Evolutionary conservation across 2,329 filamentous ascomycete genomes (phyloP), one percentile per base, ranked within the genome.

Genomic region (Chrysoporthe puriensis): DNA sequence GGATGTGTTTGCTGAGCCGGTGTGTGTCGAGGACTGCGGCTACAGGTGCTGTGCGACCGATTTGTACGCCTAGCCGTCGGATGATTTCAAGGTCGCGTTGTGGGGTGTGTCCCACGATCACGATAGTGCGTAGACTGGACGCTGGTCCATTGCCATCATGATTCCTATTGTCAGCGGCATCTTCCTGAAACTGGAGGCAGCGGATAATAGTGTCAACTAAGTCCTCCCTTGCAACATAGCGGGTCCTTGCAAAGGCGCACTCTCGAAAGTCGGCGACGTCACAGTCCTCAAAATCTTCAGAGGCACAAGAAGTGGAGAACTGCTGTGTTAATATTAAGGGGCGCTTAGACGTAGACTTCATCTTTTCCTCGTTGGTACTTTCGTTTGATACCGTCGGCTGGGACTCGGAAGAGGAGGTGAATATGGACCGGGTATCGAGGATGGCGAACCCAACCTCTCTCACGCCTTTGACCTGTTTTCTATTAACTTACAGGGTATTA

Each of bases 221-320:
- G 21, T 62, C 14, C 36, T 66, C 21, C 42, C 44, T 36, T 56
- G 2, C 3, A n/a, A 66, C 57, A 43, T 48, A 11, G 46, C 36
- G 46, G 57, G 64, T 66, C 26, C 46, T 62, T 16, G 57, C n/a
- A 46, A 66, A 46, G 46, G 52, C 3, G 42, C 64, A 66, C 18
- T 66, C 57, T 21, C 26, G 26, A 43, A 66, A 66, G 26, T 56
- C 16, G n/a, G 57, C 57, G 21, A 46, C 7, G 21, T 66, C 64
- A 40, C 58, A 66, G 46, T 66, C 64, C 44, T 62, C 46, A 8
- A 62, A 62, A 18, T 66, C 42, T 44, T 61, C 58, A 26, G 64
- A 66, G 57, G 46, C 46, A 26, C 56, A 58, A 44, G 36, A 48
- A 11, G 48, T 66, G 9, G 64, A 66, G 36, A 62, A 62, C 48